Evolutionary conservation across 192 early-diverging fungal genomes (phyloP).

Genomic region (Backusella tarrabulga): DNA sequence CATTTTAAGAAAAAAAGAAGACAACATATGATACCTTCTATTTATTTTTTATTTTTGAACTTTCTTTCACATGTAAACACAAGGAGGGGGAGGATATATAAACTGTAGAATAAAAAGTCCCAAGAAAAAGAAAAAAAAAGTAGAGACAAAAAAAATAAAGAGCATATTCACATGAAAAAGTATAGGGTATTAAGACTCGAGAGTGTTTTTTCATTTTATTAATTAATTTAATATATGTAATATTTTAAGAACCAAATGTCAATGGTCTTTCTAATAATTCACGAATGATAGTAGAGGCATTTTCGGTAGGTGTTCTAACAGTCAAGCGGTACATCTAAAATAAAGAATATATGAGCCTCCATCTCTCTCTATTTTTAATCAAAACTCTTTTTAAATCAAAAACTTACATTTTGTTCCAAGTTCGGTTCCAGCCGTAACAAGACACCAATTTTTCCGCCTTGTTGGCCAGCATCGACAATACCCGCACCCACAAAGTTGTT

Average conservation of each 20-base stretch:
- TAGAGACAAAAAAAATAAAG: not conserved
- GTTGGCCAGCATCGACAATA: constrained; percentile 70
- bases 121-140: too few relatives aligned
- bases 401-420: constrained; percentile 71
- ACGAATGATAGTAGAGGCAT: constrained; percentile 58
- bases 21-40: not conserved
- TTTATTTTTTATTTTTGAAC: too few relatives aligned
- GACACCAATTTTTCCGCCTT: constrained; percentile 85
- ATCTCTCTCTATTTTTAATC: not conserved
- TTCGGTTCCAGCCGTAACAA: constrained; percentile 89
- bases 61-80: not conserved
- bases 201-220: not conserved
- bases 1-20: not conserved
- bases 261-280: constrained; percentile 40
- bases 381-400: not conserved
- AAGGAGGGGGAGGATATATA: not conserved
- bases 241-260: constrained; percentile 18
- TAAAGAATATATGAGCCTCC: not conserved
- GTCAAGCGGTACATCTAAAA: constrained; percentile 85
- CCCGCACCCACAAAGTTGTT: constrained; percentile 89
- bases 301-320: constrained; percentile 83
- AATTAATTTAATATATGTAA: not conserved
- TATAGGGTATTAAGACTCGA: not conserved
- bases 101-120: not conserved
- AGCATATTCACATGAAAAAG: not conserved